Conservation (phyloP, 2,329 filamentous ascomycete genomes). For the Pyricularia grisea region DNA sequence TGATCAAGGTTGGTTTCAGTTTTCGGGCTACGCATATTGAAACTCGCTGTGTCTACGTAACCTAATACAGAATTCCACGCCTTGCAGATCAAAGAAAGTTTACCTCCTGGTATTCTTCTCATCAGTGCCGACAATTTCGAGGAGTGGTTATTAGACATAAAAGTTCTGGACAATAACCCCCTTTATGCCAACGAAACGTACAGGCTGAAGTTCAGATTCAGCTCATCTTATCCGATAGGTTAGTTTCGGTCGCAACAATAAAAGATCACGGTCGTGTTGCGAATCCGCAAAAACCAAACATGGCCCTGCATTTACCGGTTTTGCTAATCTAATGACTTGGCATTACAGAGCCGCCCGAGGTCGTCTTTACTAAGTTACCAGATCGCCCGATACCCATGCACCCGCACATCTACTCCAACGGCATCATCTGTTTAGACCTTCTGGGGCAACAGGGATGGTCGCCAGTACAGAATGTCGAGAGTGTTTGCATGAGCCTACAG, state of each 20-base stretch:
- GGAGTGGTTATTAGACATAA: conserved; percentile 88
- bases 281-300: not conserved
- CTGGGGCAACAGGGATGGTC: conserved; percentile 86
- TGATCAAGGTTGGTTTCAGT: conserved; percentile 36
- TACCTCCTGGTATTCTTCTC: conserved; percentile 66
- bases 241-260: conserved; percentile 17
- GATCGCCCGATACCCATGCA: conserved; percentile 77
- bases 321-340: not conserved
- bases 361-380: conserved; percentile 66
- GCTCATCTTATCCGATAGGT: conserved; percentile 83
- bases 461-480: conserved; percentile 94
- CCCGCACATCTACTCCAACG: conserved; percentile 96
- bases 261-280: not conserved
- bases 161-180: conserved; percentile 82
- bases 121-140: conserved; percentile 74
- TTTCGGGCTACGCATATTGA: not conserved
- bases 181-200: conserved; percentile 74
- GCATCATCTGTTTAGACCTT: conserved; percentile 94
- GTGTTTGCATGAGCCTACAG: conserved; percentile 92
- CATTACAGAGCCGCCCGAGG: conserved; percentile 76
- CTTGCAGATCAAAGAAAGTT: conserved; percentile 40
- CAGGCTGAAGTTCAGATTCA: conserved; percentile 81
- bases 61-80: not conserved
- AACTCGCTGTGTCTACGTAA: not conserved
- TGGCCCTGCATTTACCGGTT: not conserved